Percentiles rank a stretch among this genome's conserved stretches.
These are phyloP conservation scores for Cylindrotheca closterium DNA, from an alignment of 108 stramenopile genomes.

Conservation along the genomic window DNA sequence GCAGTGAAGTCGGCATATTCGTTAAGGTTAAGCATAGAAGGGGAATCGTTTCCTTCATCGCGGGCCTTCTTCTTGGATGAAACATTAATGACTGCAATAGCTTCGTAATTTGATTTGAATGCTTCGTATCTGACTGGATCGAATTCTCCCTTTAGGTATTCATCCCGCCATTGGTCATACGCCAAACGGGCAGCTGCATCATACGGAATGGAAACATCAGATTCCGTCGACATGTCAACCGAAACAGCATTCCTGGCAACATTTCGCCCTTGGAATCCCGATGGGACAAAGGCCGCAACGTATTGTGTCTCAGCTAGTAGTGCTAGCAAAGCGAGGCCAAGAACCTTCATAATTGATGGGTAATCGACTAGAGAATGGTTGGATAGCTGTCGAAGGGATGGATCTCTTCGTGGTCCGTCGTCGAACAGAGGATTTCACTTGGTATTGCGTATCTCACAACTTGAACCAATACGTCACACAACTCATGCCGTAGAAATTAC, in stretches of 20 bases:
- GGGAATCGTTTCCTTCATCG: slow-evolving; percentile 43
- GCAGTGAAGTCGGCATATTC: slow-evolving; percentile 80
- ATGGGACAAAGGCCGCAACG: slow-evolving; percentile 10
- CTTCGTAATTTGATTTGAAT: slow-evolving; percentile 80
- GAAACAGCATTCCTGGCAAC: neutral
- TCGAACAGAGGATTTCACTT: too few species aligned
- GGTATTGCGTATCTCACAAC: too few species aligned
- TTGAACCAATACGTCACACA: neutral
- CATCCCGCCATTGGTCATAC: slow-evolving; percentile 71
- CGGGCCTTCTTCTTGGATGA: slow-evolving; percentile 73
- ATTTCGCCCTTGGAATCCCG: neutral
- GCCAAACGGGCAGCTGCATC: slow-evolving; percentile 85
- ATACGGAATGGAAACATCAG: slow-evolving; percentile 71
- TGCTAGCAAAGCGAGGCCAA: slow-evolving; percentile 20
- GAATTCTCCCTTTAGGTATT: slow-evolving; percentile 50
- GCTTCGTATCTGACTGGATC: slow-evolving; percentile 47
- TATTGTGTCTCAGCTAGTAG: slow-evolving; percentile 12
- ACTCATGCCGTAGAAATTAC: too few species aligned
- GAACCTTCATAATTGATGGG: slow-evolving; percentile 22
- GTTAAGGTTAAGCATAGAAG: slow-evolving; percentile 63
- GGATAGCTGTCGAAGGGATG: too few species aligned
- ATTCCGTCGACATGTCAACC: slow-evolving; percentile 23
- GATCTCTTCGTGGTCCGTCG: too few species aligned
- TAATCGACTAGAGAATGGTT: neutral
- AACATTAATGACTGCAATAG: slow-evolving; percentile 78